Conservation (phyloP, 495 filamentous ascomycete genomes). For the Aspergillus bridgeri region DNA sequence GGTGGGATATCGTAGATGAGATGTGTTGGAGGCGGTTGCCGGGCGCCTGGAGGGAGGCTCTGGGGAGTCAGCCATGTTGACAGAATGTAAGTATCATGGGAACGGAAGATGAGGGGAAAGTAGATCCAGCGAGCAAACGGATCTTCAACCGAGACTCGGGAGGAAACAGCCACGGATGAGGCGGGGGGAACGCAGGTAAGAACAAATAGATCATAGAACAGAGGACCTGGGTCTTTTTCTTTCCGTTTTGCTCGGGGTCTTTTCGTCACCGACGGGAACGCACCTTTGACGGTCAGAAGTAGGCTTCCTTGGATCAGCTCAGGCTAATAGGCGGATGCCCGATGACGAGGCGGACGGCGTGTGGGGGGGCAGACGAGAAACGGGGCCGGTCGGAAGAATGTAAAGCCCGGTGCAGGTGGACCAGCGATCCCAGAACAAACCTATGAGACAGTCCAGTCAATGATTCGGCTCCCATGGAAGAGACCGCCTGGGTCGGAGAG, state of each 20-base stretch:
- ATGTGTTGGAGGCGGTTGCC: slow-evolving; percentile 23
- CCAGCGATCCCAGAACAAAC: slow-evolving; percentile 8
- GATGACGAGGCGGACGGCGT: slow-evolving; percentile 17
- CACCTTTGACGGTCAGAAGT: not conserved
- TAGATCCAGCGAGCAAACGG: slow-evolving; percentile 14
- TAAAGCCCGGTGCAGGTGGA: slow-evolving; percentile 14
- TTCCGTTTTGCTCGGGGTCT: not conserved
- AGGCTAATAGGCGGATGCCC: slow-evolving; percentile 26
- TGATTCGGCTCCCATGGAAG: not conserved
- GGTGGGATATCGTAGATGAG: slow-evolving; percentile 45
- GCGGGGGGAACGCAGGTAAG: slow-evolving; percentile 12
- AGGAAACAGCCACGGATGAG: slow-evolving; percentile 15
- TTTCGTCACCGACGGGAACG: not conserved
- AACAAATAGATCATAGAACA: slow-evolving; percentile 15
- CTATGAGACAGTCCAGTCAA: not conserved
- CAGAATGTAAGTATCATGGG: slow-evolving; percentile 21
- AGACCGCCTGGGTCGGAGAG: too few relatives aligned
- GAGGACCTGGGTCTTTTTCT: too few relatives aligned
- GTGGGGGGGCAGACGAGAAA: slow-evolving; percentile 10
- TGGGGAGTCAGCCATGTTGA: slow-evolving; percentile 42
- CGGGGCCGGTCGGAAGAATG: slow-evolving; percentile 15
- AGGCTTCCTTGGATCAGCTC: slow-evolving; percentile 11
- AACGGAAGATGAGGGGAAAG: slow-evolving; percentile 14
- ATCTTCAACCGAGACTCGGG: slow-evolving; percentile 15
- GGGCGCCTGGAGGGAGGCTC: slow-evolving; percentile 33